Conservation (phyloP, 805 yeast species). For the Saccharomyces eubayanus region DNA sequence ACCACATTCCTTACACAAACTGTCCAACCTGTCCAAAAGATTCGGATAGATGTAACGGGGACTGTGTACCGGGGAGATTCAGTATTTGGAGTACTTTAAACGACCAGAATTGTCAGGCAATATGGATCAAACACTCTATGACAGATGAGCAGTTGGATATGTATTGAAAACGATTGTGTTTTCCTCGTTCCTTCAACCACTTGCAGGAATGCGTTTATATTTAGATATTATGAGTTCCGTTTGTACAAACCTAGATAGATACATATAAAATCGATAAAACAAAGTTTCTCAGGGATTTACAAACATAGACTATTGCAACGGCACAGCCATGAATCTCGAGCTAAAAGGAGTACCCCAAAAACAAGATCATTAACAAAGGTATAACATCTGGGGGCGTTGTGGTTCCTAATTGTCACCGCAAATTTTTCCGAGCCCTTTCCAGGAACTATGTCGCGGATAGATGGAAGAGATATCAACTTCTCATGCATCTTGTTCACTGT, state of each 20-base stretch:
- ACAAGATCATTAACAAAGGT: no score
- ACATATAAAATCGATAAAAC: background rate
- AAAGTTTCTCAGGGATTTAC: no score
- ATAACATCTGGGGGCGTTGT: no score
- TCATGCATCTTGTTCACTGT: background rate
- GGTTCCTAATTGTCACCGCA: no score
- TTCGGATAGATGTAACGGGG: slow-evolving; percentile 38
- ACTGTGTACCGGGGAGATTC: slow-evolving; percentile 50
- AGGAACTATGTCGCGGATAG: no score
- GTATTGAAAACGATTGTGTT: slow-evolving; percentile 8
- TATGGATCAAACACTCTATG: slow-evolving; percentile 51
- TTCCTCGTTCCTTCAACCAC: background rate
- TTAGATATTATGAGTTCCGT: background rate
- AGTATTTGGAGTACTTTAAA: slow-evolving; percentile 41
- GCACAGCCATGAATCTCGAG: no score
- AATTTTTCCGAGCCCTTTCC: no score
- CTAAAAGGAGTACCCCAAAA: no score
- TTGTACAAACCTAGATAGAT: background rate
- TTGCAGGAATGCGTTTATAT: background rate
- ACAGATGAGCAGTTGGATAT: slow-evolving; percentile 22
- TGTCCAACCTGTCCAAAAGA: slow-evolving; percentile 46
- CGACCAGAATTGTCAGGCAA: slow-evolving; percentile 68
- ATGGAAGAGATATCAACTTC: background rate
- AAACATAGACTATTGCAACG: no score
- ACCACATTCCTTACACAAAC: slow-evolving; percentile 64